Conservation (phyloP, 2,329 filamentous ascomycete species). For the Diplodia corticola region DNA sequence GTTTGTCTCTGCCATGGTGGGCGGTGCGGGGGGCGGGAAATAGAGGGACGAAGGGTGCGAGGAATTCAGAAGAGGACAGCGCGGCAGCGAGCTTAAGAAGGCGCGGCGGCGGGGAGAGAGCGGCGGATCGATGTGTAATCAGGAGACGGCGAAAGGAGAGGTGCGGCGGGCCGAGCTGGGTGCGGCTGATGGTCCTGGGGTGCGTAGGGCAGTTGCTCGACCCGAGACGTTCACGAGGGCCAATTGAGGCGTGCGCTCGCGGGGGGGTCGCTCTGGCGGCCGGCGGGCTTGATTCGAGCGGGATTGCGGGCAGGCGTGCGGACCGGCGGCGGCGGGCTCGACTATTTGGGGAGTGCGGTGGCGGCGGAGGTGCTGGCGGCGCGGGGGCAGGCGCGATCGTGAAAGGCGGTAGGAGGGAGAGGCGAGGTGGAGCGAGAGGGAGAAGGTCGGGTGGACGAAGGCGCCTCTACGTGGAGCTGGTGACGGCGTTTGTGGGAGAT, state of each 20-base stretch:
- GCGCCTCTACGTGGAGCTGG: background rate
- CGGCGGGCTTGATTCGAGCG: background rate
- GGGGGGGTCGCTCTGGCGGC: background rate
- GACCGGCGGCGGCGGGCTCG: background rate
- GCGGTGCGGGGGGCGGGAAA: background rate
- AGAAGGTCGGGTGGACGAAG: background rate
- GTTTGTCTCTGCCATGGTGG: constrained; percentile 34
- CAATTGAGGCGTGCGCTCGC: constrained; percentile 16
- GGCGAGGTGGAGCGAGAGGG: constrained; percentile 16
- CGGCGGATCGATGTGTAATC: constrained; percentile 18
- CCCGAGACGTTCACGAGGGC: constrained; percentile 9
- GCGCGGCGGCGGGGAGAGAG: constrained; percentile 16
- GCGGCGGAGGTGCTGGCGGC: background rate
- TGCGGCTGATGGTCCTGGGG: constrained; percentile 23
- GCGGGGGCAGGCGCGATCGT: constrained; percentile 11
- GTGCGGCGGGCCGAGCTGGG: constrained; percentile 22
- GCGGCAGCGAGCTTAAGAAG: constrained; percentile 12
- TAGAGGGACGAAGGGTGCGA: background rate
- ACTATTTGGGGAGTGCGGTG: background rate
- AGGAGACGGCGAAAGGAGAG: constrained; percentile 21
- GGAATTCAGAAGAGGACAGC: background rate
- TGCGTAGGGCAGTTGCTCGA: constrained; percentile 10
- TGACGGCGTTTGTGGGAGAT: constrained; percentile 18
- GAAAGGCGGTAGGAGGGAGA: constrained; percentile 22
- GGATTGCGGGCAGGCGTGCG: background rate